These are phyloP conservation scores for Metarhizium guizhouense DNA, from an alignment of 2,329 filamentous ascomycete genomes.

Conservation along the genomic window DNA sequence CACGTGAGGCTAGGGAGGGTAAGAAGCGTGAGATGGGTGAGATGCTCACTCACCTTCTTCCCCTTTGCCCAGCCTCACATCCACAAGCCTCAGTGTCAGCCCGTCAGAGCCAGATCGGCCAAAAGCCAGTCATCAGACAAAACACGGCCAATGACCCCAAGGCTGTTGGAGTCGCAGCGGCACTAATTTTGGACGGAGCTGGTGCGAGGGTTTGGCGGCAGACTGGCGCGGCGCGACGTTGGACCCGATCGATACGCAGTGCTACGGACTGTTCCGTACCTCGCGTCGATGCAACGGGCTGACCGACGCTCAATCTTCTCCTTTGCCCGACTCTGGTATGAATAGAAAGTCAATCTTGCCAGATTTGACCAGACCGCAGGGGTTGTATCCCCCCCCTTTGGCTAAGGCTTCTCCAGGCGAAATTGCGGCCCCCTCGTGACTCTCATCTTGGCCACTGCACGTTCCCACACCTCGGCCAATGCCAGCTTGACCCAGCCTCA, in stretches of 20 bases:
- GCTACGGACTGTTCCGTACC: too few relatives aligned
- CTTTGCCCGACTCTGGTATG: background rate
- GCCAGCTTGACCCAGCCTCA: too few relatives aligned
- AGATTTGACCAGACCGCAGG: too few relatives aligned
- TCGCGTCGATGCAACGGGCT: background rate
- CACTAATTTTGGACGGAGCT: background rate
- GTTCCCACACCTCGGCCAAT: too few relatives aligned
- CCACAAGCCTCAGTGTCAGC: background rate
- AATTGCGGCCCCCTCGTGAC: too few relatives aligned
- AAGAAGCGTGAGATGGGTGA: background rate
- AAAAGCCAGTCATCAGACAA: background rate
- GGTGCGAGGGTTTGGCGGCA: background rate
- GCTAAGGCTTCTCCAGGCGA: too few relatives aligned
- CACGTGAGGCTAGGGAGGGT: background rate
- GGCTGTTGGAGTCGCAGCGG: background rate
- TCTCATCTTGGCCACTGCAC: too few relatives aligned
- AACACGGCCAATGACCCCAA: background rate
- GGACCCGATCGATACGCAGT: too few relatives aligned
- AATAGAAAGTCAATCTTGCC: too few relatives aligned
- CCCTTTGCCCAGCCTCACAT: background rate
- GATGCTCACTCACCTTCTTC: background rate
- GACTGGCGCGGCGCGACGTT: background rate
- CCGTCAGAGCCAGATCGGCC: background rate
- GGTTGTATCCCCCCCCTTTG: too few relatives aligned
- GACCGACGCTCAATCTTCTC: background rate